These are phyloP conservation scores for Suillus subluteus DNA, from an alignment of 768 basidiomycete species.

Conservation along the genomic window DNA sequence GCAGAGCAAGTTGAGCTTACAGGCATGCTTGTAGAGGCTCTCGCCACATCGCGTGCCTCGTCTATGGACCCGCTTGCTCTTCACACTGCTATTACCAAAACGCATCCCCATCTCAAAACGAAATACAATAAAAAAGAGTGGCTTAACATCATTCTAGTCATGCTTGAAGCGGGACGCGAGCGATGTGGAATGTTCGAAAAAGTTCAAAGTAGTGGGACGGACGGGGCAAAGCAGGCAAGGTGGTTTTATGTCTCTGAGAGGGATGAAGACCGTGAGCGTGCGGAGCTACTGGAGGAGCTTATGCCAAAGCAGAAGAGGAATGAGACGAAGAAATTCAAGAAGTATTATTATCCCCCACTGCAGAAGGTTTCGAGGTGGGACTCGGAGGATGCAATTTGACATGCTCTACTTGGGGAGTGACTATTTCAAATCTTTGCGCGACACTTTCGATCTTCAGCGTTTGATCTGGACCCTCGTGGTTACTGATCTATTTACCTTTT, in stretches of 20 bases:
- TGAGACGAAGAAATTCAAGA: conserved; percentile 83
- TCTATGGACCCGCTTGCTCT: conserved; percentile 60
- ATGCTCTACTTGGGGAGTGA: neutral
- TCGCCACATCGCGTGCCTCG: conserved; percentile 75
- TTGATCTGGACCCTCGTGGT: neutral
- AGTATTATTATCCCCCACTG: conserved; percentile 81
- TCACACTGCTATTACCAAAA: conserved; percentile 52
- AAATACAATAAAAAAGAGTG: conserved; percentile 45
- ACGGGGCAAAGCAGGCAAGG: conserved; percentile 57
- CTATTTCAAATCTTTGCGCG: neutral
- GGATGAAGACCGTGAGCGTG: conserved; percentile 74
- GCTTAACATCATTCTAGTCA: conserved; percentile 49
- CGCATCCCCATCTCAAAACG: conserved; percentile 53
- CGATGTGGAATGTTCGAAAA: conserved; percentile 71
- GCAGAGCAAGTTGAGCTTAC: conserved; percentile 48
- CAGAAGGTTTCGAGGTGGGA: conserved; percentile 77
- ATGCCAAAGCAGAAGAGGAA: conserved; percentile 78
- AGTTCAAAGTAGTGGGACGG: conserved; percentile 63
- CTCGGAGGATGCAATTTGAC: conserved; percentile 57
- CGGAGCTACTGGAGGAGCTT: conserved; percentile 64
- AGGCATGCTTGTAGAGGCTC: conserved; percentile 70
- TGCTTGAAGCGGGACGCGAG: conserved; percentile 48
- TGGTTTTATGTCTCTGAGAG: conserved; percentile 81
- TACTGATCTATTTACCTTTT: neutral
- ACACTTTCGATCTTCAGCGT: neutral